phyloP scores from a whole-genome alignment of 2,329 filamentous ascomycete genomes.

The Setomelanomma holmii region DNA sequence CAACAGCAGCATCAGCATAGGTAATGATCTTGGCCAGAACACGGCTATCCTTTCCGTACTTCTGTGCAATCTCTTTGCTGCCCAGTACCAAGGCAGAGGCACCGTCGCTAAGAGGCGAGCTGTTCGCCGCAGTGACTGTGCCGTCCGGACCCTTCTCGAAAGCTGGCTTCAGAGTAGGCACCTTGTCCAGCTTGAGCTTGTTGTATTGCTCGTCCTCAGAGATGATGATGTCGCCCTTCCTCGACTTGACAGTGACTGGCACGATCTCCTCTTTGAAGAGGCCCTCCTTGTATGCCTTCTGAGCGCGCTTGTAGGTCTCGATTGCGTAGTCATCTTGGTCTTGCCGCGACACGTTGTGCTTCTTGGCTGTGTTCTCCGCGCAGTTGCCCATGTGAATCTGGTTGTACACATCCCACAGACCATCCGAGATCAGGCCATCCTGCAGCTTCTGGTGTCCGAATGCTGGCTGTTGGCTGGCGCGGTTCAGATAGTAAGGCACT shows the following conservation, averaged over 20 bases:
- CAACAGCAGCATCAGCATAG: slow-evolving; percentile 84
- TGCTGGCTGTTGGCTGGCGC: slow-evolving; percentile 79
- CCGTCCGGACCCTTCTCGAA: slow-evolving; percentile 90
- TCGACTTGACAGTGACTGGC: slow-evolving; percentile 82
- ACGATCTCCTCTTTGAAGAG: slow-evolving; percentile 90
- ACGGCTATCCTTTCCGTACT: slow-evolving; percentile 78
- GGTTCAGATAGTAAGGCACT: slow-evolving; percentile 87
- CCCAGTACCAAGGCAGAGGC: slow-evolving; percentile 88
- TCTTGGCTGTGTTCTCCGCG: slow-evolving; percentile 92
- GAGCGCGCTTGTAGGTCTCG: slow-evolving; percentile 84
- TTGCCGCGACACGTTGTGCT: slow-evolving; percentile 78
- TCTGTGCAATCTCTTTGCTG: slow-evolving; percentile 78
- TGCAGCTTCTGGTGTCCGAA: slow-evolving; percentile 89
- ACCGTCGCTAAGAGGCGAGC: slow-evolving; percentile 93
- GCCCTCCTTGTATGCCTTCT: slow-evolving; percentile 83
- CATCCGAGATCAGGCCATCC: slow-evolving; percentile 93
- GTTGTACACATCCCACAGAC: slow-evolving; percentile 94
- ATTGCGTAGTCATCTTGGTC: slow-evolving; percentile 93
- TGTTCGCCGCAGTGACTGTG: slow-evolving; percentile 93
- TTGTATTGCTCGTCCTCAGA: slow-evolving; percentile 88
- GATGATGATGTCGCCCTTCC: slow-evolving; percentile 79
- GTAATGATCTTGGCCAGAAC: slow-evolving; percentile 87
- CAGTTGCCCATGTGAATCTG: slow-evolving; percentile 98
- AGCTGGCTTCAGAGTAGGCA: slow-evolving; percentile 85
- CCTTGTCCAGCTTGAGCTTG: slow-evolving; percentile 85